phyloP scores from a whole-genome alignment of 371 early-diverging fungal genomes.

The Chytridium lagenaria region DNA sequence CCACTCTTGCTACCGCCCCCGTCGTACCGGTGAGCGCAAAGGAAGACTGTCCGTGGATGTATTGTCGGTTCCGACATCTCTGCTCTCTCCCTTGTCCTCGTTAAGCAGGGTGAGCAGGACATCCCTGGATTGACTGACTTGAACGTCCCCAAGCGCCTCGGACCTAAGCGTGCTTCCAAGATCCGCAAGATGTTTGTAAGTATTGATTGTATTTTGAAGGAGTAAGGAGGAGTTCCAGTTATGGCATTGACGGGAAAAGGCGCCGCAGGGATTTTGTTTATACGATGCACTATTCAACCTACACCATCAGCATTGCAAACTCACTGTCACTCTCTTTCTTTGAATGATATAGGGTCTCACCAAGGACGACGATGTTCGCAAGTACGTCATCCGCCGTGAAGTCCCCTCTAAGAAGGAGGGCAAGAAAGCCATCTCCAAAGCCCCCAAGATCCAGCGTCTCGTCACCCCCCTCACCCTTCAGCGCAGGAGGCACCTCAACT shows the following conservation, averaged over 20 bases:
- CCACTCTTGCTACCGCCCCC: constrained; percentile 99
- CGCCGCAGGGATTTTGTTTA: not conserved
- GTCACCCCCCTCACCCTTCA: constrained; percentile 94
- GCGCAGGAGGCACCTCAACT: constrained; percentile 86
- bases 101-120: constrained; percentile 94
- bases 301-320: too few relatives aligned
- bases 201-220: too few relatives aligned
- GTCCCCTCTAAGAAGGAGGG: constrained; percentile 80
- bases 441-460: constrained; percentile 95
- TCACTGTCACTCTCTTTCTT: not conserved
- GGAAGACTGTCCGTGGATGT: constrained; percentile 98
- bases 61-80: constrained; percentile 96
- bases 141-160: constrained; percentile 91
- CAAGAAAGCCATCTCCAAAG: constrained; percentile 94
- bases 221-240: too few relatives aligned
- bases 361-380: constrained; percentile 97
- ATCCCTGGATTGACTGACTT: constrained; percentile 97
- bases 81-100: constrained; percentile 92
- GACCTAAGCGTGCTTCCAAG: constrained; percentile 98
- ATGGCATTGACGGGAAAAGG: not conserved
- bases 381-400: constrained; percentile 97
- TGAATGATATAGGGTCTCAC: constrained; percentile 55
- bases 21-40: constrained; percentile 98
- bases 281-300: too few relatives aligned
- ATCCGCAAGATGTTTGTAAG: constrained; percentile 96